These are phyloP conservation scores for Astragalus membranaceus DNA, from an alignment of 306 rosid genomes.

Conservation along the genomic window DNA sequence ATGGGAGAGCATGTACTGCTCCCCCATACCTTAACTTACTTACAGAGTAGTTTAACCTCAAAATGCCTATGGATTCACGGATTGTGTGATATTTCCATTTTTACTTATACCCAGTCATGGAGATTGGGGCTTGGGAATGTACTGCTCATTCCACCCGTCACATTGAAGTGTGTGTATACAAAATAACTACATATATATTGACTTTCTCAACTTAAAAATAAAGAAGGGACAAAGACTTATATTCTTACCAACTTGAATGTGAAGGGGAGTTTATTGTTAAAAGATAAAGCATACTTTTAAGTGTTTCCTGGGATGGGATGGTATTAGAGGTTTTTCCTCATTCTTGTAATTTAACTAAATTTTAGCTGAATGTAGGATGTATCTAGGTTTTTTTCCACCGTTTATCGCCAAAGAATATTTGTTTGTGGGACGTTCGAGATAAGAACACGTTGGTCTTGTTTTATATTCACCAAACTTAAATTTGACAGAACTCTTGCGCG, in stretches of 20 bases:
- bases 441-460: background rate
- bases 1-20: too few relatives aligned
- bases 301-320: background rate
- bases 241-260: background rate
- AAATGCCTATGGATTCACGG: background rate
- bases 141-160: background rate
- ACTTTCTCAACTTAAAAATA: background rate
- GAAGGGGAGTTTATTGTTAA: background rate
- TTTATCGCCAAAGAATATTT: background rate
- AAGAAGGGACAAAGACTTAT: background rate
- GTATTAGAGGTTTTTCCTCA: background rate
- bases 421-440: conserved; percentile 1
- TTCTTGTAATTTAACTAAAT: background rate
- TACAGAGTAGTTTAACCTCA: background rate
- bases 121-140: background rate
- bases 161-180: background rate
- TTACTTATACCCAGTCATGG: background rate
- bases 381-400: conserved; percentile 9
- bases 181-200: background rate
- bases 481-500: conserved; percentile 81
- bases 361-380: background rate
- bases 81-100: background rate
- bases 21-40: background rate
- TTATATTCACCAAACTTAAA: conserved; percentile 25
- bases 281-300: conserved; percentile 7